phyloP scores from a whole-genome alignment of 2,329 filamentous ascomycete genomes.

The Hypoxylon rubiginosum region DNA sequence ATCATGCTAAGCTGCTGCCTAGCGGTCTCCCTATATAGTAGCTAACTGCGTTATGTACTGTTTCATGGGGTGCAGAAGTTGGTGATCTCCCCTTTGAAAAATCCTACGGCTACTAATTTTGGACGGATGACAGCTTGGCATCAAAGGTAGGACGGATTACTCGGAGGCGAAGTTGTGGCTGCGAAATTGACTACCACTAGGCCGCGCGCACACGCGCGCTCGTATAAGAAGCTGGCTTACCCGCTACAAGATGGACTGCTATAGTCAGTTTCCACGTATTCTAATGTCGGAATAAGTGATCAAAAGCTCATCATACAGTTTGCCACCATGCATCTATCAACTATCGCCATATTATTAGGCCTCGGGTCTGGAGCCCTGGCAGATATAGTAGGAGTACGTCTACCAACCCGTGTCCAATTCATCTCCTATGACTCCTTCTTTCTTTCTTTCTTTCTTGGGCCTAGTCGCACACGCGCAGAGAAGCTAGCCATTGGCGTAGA shows the following conservation, averaged over 20 bases:
- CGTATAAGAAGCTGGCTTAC: neutral
- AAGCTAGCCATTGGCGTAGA: neutral
- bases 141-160: neutral
- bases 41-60: neutral
- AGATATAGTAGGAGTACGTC: constrained; percentile 17
- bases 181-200: neutral
- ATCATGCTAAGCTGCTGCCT: neutral
- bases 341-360: constrained; percentile 17
- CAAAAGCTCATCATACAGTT: neutral
- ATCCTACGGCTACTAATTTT: neutral
- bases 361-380: constrained; percentile 20
- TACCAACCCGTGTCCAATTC: neutral
- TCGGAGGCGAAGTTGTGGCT: neutral
- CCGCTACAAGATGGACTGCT: neutral
- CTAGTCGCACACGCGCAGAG: neutral
- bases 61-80: neutral
- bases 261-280: neutral
- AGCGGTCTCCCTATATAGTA: neutral
- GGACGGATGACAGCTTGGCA: neutral
- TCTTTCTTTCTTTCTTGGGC: no score
- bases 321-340: constrained; percentile 18
- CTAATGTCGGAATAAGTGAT: neutral
- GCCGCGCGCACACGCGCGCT: neutral
- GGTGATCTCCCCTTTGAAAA: neutral
- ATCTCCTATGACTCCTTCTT: neutral